Conservation (phyloP, 371 early-diverging fungal genomes). For the Mucor mucedo region DNA sequence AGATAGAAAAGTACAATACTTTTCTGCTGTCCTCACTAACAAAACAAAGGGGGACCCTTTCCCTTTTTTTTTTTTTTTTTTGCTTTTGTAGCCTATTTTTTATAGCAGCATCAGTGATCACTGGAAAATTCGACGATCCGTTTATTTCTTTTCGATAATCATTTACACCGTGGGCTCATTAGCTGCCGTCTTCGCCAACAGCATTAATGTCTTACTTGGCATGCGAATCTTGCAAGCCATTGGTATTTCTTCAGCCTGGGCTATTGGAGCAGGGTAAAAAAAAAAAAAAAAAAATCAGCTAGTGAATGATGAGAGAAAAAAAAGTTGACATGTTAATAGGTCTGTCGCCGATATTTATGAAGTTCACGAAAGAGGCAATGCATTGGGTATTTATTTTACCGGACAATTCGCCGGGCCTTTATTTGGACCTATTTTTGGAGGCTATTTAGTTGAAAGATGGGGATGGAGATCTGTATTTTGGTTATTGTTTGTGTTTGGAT, state of each 20-base stretch:
- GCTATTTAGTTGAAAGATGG: slow-evolving; percentile 45
- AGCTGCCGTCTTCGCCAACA: slow-evolving; percentile 67
- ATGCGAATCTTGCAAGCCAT: slow-evolving; percentile 77
- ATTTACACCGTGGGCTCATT: slow-evolving; percentile 71
- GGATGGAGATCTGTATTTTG: slow-evolving; percentile 54
- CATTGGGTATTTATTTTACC: slow-evolving; percentile 60
- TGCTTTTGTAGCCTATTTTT: slow-evolving; percentile 53
- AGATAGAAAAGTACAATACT: neutral
- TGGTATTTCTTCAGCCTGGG: slow-evolving; percentile 78
- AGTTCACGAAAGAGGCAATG: slow-evolving; percentile 53
- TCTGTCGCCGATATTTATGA: slow-evolving; percentile 62
- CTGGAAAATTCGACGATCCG: slow-evolving; percentile 67
- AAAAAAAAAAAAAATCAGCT: slow-evolving; percentile 10
- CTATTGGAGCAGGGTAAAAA: slow-evolving; percentile 72
- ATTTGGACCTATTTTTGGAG: slow-evolving; percentile 50
- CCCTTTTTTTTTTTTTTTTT: neutral
- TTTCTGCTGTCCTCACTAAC: neutral
- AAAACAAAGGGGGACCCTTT: too few relatives aligned
- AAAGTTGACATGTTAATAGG: slow-evolving; percentile 24
- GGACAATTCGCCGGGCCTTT: slow-evolving; percentile 52
- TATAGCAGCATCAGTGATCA: slow-evolving; percentile 77
- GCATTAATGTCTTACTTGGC: slow-evolving; percentile 62
- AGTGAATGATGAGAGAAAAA: neutral
- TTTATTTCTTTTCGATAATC: slow-evolving; percentile 66
- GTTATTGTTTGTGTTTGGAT: slow-evolving; percentile 40